phyloP scores from a whole-genome alignment of 306 rosid species.

The Rosa rugosa region DNA sequence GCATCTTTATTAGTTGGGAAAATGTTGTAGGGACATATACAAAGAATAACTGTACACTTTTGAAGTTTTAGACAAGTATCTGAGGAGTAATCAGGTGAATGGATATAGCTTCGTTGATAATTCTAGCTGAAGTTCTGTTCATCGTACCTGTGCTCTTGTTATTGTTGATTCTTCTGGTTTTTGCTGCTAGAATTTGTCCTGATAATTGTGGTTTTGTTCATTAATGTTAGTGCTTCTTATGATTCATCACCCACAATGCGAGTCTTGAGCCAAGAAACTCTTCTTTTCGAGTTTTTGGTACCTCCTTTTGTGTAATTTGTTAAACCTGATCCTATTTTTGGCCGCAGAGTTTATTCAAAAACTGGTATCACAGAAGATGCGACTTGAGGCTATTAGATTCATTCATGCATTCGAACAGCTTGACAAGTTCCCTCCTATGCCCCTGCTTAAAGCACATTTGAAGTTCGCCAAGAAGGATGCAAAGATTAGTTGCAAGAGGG shows the following conservation, averaged over 20 bases:
- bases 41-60: not conserved
- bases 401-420: slow-evolving; percentile 27
- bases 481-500: slow-evolving; percentile 15
- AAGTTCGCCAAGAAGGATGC: slow-evolving; percentile 18
- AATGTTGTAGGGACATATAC: not conserved
- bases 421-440: slow-evolving; percentile 40
- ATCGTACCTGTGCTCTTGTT: not conserved
- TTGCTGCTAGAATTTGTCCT: not conserved
- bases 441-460: slow-evolving; percentile 33
- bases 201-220: not conserved
- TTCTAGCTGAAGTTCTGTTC: not conserved
- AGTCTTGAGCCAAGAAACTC: not conserved
- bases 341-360: slow-evolving; percentile 33
- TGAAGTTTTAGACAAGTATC: not conserved
- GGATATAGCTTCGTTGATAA: not conserved
- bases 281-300: not conserved
- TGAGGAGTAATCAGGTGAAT: not conserved
- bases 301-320: not conserved
- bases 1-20: not conserved
- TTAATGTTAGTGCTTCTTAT: not conserved
- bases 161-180: not conserved
- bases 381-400: slow-evolving; percentile 36
- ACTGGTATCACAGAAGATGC: slow-evolving; percentile 34
- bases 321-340: not conserved
- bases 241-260: not conserved